Conservation (phyloP, 73 alveolate species). For the Tetrahymena thermophila region DNA sequence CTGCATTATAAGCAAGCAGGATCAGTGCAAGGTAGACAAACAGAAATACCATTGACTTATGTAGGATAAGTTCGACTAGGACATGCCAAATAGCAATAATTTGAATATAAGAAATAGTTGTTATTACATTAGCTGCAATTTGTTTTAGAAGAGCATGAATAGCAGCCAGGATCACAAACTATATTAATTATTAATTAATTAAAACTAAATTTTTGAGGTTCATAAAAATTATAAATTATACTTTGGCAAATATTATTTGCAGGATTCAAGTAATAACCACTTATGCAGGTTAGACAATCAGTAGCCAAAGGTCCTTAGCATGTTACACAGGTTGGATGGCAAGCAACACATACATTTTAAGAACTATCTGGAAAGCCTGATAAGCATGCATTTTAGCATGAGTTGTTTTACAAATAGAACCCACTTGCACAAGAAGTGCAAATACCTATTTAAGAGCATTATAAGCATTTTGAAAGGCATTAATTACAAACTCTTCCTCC, state of each 20-base stretch:
- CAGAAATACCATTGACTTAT: neutral
- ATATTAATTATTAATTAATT: neutral
- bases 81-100: neutral
- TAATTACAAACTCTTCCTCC: neutral
- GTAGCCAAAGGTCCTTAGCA: neutral
- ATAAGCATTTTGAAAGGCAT: neutral
- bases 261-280: neutral
- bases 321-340: neutral
- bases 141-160: neutral
- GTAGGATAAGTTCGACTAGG: neutral
- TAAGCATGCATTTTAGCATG: neutral
- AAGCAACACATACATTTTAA: neutral
- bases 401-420: neutral
- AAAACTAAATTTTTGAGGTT: neutral
- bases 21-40: neutral
- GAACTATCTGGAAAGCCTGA: neutral
- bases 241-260: neutral
- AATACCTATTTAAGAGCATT: neutral
- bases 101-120: neutral
- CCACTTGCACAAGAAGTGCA: neutral
- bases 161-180: neutral
- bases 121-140: neutral
- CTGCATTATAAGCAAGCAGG: neutral
- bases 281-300: neutral
- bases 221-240: neutral